phyloP scores from a whole-genome alignment of 345 rosid species.

The Stellera chamaejasme region DNA sequence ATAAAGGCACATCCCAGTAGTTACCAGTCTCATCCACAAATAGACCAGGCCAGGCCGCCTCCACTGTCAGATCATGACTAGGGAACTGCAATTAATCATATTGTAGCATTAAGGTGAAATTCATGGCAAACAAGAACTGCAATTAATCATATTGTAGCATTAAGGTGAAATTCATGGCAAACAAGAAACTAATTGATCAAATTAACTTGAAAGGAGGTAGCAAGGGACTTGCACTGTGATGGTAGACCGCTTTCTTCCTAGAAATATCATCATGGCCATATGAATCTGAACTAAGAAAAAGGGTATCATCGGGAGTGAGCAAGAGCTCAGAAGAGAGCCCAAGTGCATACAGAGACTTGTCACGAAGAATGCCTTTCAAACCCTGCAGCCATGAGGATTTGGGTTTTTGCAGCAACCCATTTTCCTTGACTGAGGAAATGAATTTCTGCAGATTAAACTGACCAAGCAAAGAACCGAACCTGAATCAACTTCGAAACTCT shows the following conservation, averaged over 20 bases:
- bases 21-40: conserved; percentile 52
- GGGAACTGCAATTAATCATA: conserved; percentile 47
- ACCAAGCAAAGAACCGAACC: conserved; percentile 61
- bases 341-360: conserved; percentile 67
- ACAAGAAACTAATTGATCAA: background rate
- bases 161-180: background rate
- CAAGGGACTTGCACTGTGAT: conserved; percentile 43
- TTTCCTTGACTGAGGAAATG: conserved; percentile 35
- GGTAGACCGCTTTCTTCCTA: conserved; percentile 63
- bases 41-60: conserved; percentile 72
- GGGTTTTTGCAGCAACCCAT: conserved; percentile 16
- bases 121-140: conserved; percentile 62
- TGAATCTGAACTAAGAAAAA: conserved; percentile 54
- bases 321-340: conserved; percentile 65
- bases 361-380: conserved; percentile 31
- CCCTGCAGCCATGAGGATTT: conserved; percentile 25
- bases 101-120: background rate
- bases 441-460: conserved; percentile 77
- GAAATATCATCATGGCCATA: conserved; percentile 29
- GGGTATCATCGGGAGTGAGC: conserved; percentile 57
- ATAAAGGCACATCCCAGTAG: conserved; percentile 85
- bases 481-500: conserved; percentile 15
- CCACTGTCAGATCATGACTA: conserved; percentile 50
- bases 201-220: background rate
- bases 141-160: conserved; percentile 1